Evolutionary conservation across 768 basidiomycete genomes (phyloP).

Genomic region (Leccinellum albellum): DNA sequence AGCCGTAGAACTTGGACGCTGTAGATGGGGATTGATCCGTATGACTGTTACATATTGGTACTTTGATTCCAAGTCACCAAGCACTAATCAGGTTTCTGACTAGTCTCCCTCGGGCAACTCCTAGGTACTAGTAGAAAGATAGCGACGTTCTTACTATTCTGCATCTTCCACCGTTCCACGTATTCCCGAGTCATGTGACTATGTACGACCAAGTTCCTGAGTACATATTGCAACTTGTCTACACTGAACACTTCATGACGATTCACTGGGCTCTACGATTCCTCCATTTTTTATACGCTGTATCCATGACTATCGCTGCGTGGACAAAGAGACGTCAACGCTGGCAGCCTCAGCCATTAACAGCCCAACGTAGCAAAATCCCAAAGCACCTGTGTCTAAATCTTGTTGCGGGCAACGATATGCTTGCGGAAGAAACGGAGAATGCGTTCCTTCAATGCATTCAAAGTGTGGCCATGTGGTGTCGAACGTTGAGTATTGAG

Average conservation of each 20-base stretch:
- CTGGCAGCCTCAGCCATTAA: conserved; percentile 45
- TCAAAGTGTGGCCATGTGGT: conserved; percentile 55
- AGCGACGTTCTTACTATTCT: no score
- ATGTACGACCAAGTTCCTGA: background rate
- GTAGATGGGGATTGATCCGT: background rate
- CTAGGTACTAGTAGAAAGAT: no score
- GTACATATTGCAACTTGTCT: background rate
- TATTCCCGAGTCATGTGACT: conserved; percentile 23
- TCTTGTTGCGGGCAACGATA: conserved; percentile 45
- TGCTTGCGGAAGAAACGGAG: conserved; percentile 35
- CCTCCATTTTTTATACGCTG: conserved; percentile 56
- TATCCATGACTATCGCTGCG: conserved; percentile 39
- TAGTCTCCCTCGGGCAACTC: no score
- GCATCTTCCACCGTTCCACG: conserved; percentile 10
- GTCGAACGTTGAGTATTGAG: conserved; percentile 55
- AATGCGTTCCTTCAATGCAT: conserved; percentile 51
- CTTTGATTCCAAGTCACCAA: background rate
- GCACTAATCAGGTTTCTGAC: background rate
- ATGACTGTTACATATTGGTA: background rate
- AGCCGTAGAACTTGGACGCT: conserved; percentile 4
- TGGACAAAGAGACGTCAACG: conserved; percentile 38
- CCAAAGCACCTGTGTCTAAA: conserved; percentile 68
- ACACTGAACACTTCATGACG: conserved; percentile 31
- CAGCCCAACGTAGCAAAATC: conserved; percentile 49
- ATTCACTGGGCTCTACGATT: conserved; percentile 46